Conservation (phyloP, 2,329 filamentous ascomycete species). For the Sporothrix phasma region DNA sequence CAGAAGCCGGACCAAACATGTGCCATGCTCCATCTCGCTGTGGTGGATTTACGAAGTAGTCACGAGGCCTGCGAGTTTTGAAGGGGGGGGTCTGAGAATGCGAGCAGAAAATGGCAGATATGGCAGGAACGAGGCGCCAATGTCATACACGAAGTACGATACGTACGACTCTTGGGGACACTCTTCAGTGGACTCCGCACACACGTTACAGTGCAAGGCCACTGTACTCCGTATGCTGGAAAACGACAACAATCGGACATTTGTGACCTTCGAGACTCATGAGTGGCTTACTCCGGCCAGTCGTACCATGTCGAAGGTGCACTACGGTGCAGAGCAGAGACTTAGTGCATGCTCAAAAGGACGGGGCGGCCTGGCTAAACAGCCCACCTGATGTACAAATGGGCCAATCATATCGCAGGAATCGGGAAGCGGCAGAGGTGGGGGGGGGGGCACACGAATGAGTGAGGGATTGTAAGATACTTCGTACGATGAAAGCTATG, state of each 20-base stretch:
- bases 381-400: constrained; percentile 1
- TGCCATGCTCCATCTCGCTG: neutral
- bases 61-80: constrained; percentile 8
- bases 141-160: too few relatives aligned
- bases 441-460: neutral
- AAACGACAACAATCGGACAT: too few relatives aligned
- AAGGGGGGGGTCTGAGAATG: too few relatives aligned
- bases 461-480: neutral
- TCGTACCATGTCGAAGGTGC: neutral
- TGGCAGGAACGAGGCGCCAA: neutral
- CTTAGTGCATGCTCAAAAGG: neutral
- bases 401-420: neutral
- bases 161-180: too few relatives aligned
- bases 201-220: neutral
- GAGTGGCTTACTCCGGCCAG: neutral
- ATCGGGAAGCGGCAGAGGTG: neutral
- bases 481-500: too few relatives aligned
- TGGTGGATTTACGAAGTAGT: constrained; percentile 3
- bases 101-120: too few relatives aligned
- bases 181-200: neutral
- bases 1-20: neutral
- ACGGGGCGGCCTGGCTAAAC: neutral
- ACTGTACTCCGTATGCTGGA: neutral
- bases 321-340: neutral
- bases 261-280: too few relatives aligned